These are phyloP conservation scores for Spergularia marina DNA, from an alignment of 148 eudicot genomes.

Conservation along the genomic window DNA sequence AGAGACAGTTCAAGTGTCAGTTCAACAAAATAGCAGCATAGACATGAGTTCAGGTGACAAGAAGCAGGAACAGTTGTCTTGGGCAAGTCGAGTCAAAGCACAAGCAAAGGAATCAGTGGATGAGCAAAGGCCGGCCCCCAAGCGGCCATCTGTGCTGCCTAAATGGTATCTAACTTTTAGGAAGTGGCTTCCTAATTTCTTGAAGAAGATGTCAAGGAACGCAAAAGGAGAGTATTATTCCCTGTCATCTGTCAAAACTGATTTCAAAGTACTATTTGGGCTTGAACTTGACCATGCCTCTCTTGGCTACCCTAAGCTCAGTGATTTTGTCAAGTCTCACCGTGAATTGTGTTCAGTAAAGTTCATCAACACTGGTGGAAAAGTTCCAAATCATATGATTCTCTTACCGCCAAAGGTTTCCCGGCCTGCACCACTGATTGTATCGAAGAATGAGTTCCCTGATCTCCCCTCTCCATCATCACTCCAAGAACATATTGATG, in stretches of 20 bases:
- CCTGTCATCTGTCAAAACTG: slow-evolving; percentile 39
- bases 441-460: slow-evolving; percentile 12
- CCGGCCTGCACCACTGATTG: slow-evolving; percentile 23
- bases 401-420: slow-evolving; percentile 32
- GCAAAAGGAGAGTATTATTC: slow-evolving; percentile 34
- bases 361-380: slow-evolving; percentile 33
- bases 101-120: slow-evolving; percentile 4
- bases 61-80: slow-evolving; percentile 22
- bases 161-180: slow-evolving; percentile 25
- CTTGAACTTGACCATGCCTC: slow-evolving; percentile 37
- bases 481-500: background rate
- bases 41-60: slow-evolving; percentile 5
- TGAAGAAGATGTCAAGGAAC: slow-evolving; percentile 27
- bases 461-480: slow-evolving; percentile 2
- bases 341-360: slow-evolving; percentile 28
- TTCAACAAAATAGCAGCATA: slow-evolving; percentile 12
- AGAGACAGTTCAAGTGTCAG: slow-evolving; percentile 8
- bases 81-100: slow-evolving; percentile 32
- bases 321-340: slow-evolving; percentile 32
- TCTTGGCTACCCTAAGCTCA: slow-evolving; percentile 37
- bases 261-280: slow-evolving; percentile 32
- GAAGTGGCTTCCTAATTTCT: slow-evolving; percentile 42
- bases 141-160: slow-evolving; percentile 1
- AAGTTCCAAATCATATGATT: slow-evolving; percentile 35
- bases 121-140: slow-evolving; percentile 4